A percentile compares a stretch with the other conserved stretches of the same genome.
phyloP scores from a whole-genome alignment of 2,329 filamentous ascomycete species.

The Sporothrix dimorphospora region DNA sequence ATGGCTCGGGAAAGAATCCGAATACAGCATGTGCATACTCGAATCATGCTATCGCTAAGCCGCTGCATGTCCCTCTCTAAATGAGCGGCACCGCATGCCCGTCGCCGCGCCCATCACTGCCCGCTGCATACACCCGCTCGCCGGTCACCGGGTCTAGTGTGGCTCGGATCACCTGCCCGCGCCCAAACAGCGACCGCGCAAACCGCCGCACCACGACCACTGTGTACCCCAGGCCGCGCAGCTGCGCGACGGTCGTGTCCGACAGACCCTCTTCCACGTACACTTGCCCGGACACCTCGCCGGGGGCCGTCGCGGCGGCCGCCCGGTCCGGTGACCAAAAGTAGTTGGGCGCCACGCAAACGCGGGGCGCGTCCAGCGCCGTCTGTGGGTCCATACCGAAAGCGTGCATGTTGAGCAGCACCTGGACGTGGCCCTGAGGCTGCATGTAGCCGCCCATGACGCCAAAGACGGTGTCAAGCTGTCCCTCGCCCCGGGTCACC shows the following conservation, averaged over 20 bases:
- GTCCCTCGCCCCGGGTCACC: slow-evolving; percentile 64
- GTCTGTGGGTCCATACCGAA: slow-evolving; percentile 81
- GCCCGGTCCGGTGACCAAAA: slow-evolving; percentile 43
- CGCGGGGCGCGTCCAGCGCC: slow-evolving; percentile 82
- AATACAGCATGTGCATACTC: no score
- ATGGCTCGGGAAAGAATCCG: no score
- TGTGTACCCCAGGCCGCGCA: slow-evolving; percentile 71
- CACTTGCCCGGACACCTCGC: slow-evolving; percentile 54
- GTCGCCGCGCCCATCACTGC: slow-evolving; percentile 85
- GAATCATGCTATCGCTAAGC: no score
- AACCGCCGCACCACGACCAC: slow-evolving; percentile 67
- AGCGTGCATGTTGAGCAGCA: slow-evolving; percentile 82
- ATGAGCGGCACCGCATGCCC: slow-evolving; percentile 49
- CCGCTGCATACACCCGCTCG: slow-evolving; percentile 76
- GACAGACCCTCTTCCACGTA: slow-evolving; percentile 81
- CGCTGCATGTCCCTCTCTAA: no score
- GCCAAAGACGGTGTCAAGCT: slow-evolving; percentile 53
- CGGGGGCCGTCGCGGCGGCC: slow-evolving; percentile 43
- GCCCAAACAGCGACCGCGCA: slow-evolving; percentile 72
- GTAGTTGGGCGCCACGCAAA: slow-evolving; percentile 73
- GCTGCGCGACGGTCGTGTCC: slow-evolving; percentile 63
- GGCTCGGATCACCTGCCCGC: slow-evolving; percentile 80
- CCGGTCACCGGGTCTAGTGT: slow-evolving; percentile 69
- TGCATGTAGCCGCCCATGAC: slow-evolving; percentile 99
- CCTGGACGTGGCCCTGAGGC: slow-evolving; percentile 91